A percentile compares a stretch with the other conserved stretches of the same genome.
Evolutionary conservation across 345 rosid genomes (phyloP).

Genomic region (Leavenworthia alabamica): DNA sequence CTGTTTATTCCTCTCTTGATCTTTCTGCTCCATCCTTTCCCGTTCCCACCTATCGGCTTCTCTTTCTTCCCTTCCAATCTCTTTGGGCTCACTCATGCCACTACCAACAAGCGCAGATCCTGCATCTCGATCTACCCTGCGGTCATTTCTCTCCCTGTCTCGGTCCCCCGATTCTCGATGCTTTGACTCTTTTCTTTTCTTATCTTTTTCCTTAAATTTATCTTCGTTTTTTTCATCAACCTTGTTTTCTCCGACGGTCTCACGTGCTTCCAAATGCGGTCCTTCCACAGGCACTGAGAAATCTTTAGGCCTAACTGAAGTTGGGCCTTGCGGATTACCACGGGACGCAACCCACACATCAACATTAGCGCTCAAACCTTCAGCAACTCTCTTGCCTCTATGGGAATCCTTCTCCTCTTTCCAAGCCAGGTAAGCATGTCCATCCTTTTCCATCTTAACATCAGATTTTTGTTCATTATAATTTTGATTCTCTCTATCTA

Average conservation of each 20-base stretch:
- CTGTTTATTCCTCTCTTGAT: constrained; percentile 69
- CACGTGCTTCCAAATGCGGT: too few relatives aligned
- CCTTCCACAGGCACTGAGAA: too few relatives aligned
- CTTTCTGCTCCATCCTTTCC: constrained; percentile 81
- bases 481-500: constrained; percentile 50
- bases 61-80: constrained; percentile 62
- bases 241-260: constrained; percentile 84
- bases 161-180: constrained; percentile 84
- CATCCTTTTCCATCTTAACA: constrained; percentile 56
- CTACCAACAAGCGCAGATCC: constrained; percentile 46
- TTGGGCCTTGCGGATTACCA: constrained; percentile 44
- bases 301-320: too few relatives aligned
- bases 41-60: constrained; percentile 87
- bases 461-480: constrained; percentile 53
- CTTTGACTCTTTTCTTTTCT: constrained; percentile 77
- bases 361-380: constrained; percentile 43
- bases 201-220: constrained; percentile 82
- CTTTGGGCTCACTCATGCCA: constrained; percentile 54
- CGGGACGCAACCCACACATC: constrained; percentile 67
- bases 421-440: constrained; percentile 62
- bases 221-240: constrained; percentile 74
- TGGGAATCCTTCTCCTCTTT: constrained; percentile 78
- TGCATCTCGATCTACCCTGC: too few relatives aligned
- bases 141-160: constrained; percentile 85
- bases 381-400: constrained; percentile 70